A percentile compares a stretch with the other conserved stretches of the same genome.
Conservation (phyloP, 169 alveolate species). For the Amoebophrya sp. region DNA sequence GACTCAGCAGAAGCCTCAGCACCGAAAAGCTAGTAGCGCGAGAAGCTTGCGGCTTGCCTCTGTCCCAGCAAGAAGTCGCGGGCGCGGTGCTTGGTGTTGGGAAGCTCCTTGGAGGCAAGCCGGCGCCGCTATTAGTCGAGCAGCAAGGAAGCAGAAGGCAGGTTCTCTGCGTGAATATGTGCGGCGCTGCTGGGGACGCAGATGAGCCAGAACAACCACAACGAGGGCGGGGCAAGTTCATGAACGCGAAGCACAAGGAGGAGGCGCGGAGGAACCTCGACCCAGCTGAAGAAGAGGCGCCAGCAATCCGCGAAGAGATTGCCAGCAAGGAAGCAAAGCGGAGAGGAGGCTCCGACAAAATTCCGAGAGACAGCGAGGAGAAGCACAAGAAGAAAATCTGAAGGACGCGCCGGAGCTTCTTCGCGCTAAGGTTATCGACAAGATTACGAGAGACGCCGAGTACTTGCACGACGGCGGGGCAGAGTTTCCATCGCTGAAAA, state of each 20-base stretch:
- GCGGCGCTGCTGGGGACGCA: not conserved
- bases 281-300: not conserved
- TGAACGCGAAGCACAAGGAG: not conserved
- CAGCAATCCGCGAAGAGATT: not conserved
- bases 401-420: not conserved
- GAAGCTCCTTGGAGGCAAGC: not conserved
- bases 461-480: not conserved
- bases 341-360: not conserved
- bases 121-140: not conserved
- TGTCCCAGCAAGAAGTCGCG: not conserved
- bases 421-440: not conserved
- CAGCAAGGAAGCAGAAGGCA: too few species aligned
- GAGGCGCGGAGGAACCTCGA: not conserved
- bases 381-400: not conserved
- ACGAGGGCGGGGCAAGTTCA: not conserved
- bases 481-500: not conserved
- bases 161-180: too few species aligned
- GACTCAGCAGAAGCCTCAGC: not conserved
- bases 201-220: not conserved
- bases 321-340: not conserved
- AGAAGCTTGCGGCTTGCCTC: not conserved
- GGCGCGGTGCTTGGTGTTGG: not conserved
- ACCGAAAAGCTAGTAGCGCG: not conserved
- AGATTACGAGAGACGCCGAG: not conserved
- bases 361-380: not conserved